Base-by-base conservation (phyloP, 2,329 filamentous ascomycete genomes). In the Polychaeton citri region DNA sequence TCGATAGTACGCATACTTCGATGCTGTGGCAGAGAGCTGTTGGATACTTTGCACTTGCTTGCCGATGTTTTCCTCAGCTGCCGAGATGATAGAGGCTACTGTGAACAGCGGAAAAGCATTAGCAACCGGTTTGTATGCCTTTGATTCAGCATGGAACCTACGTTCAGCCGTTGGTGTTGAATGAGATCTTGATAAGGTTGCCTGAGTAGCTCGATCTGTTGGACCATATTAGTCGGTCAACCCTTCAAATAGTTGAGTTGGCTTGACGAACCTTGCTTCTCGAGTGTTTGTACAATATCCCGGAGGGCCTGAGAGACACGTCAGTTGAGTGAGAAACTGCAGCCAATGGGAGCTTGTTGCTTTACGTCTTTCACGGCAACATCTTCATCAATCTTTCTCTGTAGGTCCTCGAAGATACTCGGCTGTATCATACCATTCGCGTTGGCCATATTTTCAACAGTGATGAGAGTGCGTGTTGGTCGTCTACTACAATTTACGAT, bases 1-100 rank as follows among this genome's bases (percentile, higher is more conserved):
- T 72, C 94, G 95, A 76, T 96, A 98, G 68, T 96, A 98, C 0
- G 90, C 88, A 52, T 92, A 80, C 56, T 82, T 72, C 18, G 85
- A 87, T 2, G 87, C 85, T 37, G 83, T 72, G 37, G 69, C 62
- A 42, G 75, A 72, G 31, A 98, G 73, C 46, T 79, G 75, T 38
- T 66, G 63, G 32, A 95, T 71, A 31, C 79, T 80, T 33, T 74
- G 66, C 38, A 82, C 71, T 57, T 93, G 76, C 21, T 81, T 72
- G 43, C 72, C 65, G 55, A 96, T 81, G 38, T 74, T 72, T 41
- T 65, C 62, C 41, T 85, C 73, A 1, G 84, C 78, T 46, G 81
- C 72, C 8, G 71, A 65, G 30, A 94, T 68, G 21, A 95, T 67
- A 3, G 70, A 62, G 20, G 71, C 63, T 39, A 90, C 85, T 85